A percentile compares a stretch with the other conserved stretches of the same genome.
phyloP scores from a whole-genome alignment of 257 asterid species.

The Penstemon davidsonii region DNA sequence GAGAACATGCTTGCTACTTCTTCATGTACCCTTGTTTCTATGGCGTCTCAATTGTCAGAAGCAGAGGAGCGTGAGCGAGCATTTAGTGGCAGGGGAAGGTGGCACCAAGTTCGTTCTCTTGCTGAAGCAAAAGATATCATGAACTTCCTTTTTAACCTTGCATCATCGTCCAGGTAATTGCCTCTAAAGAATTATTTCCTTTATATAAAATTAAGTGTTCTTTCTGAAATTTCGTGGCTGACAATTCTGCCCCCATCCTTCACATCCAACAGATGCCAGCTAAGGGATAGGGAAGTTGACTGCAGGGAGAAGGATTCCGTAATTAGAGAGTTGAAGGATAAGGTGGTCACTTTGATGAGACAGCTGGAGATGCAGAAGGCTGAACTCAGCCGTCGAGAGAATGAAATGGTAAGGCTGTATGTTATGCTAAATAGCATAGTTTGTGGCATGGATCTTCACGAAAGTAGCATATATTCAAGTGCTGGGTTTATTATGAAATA shows the following conservation, averaged over 20 bases:
- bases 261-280: conserved; percentile 56
- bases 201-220: neutral
- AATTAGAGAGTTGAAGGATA: conserved; percentile 84
- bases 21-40: conserved; percentile 84
- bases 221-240: conserved; percentile 20
- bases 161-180: conserved; percentile 78
- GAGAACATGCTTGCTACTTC: conserved; percentile 96
- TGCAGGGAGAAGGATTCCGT: conserved; percentile 87
- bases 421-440: neutral
- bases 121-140: conserved; percentile 85
- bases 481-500: too few relatives aligned
- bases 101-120: conserved; percentile 90
- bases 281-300: conserved; percentile 78
- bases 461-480: too few relatives aligned
- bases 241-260: conserved; percentile 14
- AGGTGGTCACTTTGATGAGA: conserved; percentile 67
- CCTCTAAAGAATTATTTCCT: conserved; percentile 20
- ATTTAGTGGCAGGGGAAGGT: conserved; percentile 89
- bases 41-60: conserved; percentile 97
- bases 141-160: conserved; percentile 77
- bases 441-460: neutral
- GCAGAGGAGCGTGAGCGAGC: conserved; percentile 97
- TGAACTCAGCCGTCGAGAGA: conserved; percentile 63
- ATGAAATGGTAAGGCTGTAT: conserved; percentile 57
- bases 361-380: conserved; percentile 68